Evolutionary conservation across 805 yeast species (phyloP).

Genomic region (Kodamaea nitidulidarum): DNA sequence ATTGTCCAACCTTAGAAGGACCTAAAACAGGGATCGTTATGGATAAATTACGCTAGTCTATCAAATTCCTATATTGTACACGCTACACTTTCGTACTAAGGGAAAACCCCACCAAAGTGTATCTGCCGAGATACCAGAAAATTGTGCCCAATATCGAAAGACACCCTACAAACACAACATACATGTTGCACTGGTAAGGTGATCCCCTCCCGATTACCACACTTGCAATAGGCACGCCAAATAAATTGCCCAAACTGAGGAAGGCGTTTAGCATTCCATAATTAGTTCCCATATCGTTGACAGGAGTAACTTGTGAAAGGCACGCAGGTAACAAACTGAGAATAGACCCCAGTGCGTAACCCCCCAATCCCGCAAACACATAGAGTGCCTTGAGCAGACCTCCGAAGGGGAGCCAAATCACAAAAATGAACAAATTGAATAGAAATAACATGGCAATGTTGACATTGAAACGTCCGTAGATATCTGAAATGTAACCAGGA

Average conservation of each 20-base stretch:
- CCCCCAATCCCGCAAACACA: constrained; percentile 32
- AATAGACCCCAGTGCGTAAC: constrained; percentile 33
- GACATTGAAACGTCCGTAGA: constrained; percentile 28
- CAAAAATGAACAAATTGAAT: constrained; percentile 22
- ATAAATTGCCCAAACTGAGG: constrained; percentile 28
- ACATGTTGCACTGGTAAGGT: constrained; percentile 23
- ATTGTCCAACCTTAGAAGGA: background rate
- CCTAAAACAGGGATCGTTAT: too few species aligned
- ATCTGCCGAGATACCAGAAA: constrained; percentile 22
- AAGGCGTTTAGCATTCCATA: constrained; percentile 32
- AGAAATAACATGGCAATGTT: constrained; percentile 29
- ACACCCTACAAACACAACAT: constrained; percentile 29
- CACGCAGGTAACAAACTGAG: constrained; percentile 34
- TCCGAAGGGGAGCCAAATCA: constrained; percentile 36
- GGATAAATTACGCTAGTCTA: too few species aligned
- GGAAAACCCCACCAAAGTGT: constrained; percentile 14
- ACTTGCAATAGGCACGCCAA: constrained; percentile 34
- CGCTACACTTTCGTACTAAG: constrained; percentile 10
- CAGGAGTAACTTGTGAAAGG: constrained; percentile 22
- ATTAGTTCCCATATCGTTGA: constrained; percentile 32
- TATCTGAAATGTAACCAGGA: constrained; percentile 28
- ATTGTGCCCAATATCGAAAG: constrained; percentile 25
- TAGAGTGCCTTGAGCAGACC: constrained; percentile 20
- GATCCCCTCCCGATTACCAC: constrained; percentile 27
- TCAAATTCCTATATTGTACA: too few species aligned